phyloP scores from a whole-genome alignment of 2,329 filamentous ascomycete genomes.

The Beauveria medogensis region DNA sequence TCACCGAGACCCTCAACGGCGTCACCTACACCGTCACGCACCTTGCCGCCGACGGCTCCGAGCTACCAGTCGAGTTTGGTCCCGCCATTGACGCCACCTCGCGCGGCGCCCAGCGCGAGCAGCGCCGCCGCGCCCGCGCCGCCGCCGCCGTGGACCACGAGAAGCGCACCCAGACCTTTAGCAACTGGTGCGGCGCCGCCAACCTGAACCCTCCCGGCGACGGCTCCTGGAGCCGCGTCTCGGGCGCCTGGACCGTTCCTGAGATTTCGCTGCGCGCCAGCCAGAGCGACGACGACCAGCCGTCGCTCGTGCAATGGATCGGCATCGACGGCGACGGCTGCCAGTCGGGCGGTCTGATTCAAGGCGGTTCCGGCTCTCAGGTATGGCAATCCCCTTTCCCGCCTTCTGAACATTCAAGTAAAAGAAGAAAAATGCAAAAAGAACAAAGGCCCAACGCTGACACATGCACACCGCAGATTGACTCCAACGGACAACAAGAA shows the following conservation, averaged over 20 bases:
- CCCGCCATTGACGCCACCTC: not conserved
- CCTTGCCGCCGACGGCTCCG: not conserved
- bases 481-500: not conserved
- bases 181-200: conserved; percentile 5
- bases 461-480: not conserved
- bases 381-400: not conserved
- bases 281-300: not conserved
- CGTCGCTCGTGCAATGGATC: not conserved
- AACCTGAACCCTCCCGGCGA: not conserved
- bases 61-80: conserved; percentile 6
- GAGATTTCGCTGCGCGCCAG: not conserved
- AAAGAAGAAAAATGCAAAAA: not conserved
- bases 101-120: conserved; percentile 11
- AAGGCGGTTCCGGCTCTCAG: conserved; percentile 1
- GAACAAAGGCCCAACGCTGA: not conserved
- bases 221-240: not conserved
- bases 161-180: not conserved
- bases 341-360: not conserved
- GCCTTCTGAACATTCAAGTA: not conserved
- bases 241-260: not conserved
- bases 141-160: conserved; percentile 23
- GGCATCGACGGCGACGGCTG: conserved; percentile 8
- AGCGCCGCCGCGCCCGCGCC: conserved; percentile 22
- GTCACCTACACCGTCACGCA: conserved; percentile 7
- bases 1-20: conserved; percentile 2